Conservation (phyloP, 2,329 filamentous ascomycete genomes). For the Epichloe gansuensis region DNA sequence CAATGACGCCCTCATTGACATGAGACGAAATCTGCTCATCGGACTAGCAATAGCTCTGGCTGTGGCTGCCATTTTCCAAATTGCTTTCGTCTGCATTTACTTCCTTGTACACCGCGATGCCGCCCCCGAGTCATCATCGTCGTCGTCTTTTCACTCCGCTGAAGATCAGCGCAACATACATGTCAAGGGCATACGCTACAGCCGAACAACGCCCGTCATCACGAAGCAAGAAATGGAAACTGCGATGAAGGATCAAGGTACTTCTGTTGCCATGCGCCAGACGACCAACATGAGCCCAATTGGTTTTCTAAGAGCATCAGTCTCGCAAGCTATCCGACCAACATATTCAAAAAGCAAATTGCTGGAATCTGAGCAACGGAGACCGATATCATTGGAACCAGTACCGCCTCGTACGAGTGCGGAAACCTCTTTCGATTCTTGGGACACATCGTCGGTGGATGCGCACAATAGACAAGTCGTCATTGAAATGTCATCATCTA, state of each 20-base stretch:
- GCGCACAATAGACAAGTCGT: slow-evolving; percentile 46
- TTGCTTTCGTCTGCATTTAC: slow-evolving; percentile 34
- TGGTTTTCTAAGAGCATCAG: slow-evolving; percentile 23
- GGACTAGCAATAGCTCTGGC: slow-evolving; percentile 33
- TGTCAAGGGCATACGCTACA: slow-evolving; percentile 42
- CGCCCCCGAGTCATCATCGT: slow-evolving; percentile 6
- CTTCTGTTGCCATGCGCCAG: slow-evolving; percentile 28
- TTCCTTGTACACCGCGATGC: slow-evolving; percentile 26
- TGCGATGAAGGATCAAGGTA: slow-evolving; percentile 23
- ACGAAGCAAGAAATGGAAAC: slow-evolving; percentile 21
- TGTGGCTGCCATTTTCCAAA: slow-evolving; percentile 32
- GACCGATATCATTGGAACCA: slow-evolving; percentile 37
- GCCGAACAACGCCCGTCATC: slow-evolving; percentile 26
- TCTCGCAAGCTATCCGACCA: slow-evolving; percentile 37
- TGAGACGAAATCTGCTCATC: slow-evolving; percentile 24
- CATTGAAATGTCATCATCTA: slow-evolving; percentile 33
- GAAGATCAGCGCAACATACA: slow-evolving; percentile 11
- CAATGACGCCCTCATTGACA: slow-evolving; percentile 1
- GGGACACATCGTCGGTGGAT: slow-evolving; percentile 60
- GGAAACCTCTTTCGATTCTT: slow-evolving; percentile 59
- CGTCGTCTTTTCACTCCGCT: slow-evolving; percentile 19
- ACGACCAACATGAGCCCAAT: slow-evolving; percentile 14
- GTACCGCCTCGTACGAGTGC: slow-evolving; percentile 21
- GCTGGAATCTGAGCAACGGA: slow-evolving; percentile 30
- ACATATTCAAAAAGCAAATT: slow-evolving; percentile 44